phyloP scores from a whole-genome alignment of 2,329 filamentous ascomycete genomes.

The Cytospora mali region DNA sequence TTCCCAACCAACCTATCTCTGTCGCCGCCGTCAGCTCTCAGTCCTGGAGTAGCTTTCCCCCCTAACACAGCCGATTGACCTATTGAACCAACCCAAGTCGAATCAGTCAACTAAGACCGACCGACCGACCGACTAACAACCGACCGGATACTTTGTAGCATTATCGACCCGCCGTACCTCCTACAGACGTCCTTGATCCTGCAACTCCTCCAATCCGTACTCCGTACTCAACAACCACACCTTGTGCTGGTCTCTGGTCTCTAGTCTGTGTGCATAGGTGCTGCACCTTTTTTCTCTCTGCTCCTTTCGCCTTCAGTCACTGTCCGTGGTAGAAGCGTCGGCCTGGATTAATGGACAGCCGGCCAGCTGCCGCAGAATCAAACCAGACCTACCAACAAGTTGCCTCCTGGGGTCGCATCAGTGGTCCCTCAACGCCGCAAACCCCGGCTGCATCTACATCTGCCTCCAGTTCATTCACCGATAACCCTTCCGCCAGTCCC shows the following conservation, averaged over 20 bases:
- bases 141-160: constrained; percentile 1
- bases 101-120: neutral
- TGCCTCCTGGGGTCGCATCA: constrained; percentile 43
- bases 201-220: neutral
- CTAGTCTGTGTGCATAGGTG: constrained; percentile 7
- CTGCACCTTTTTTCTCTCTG: constrained; percentile 1
- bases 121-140: neutral
- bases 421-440: constrained; percentile 36
- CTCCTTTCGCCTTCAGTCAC: constrained; percentile 16
- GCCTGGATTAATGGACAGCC: constrained; percentile 53
- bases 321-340: constrained; percentile 22
- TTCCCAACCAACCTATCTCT: neutral
- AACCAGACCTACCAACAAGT: constrained; percentile 50
- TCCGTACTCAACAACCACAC: neutral
- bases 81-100: neutral
- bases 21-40: neutral
- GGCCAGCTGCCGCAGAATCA: constrained; percentile 51
- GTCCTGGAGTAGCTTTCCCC: neutral
- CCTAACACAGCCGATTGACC: neutral
- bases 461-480: constrained; percentile 38
- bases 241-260: neutral
- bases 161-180: constrained; percentile 2
- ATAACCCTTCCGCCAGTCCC: constrained; percentile 33
- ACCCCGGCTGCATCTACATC: constrained; percentile 37
- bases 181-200: neutral